phyloP scores from a whole-genome alignment of 2,329 filamentous ascomycete species.

The Ophidiomyces ophidiicola region DNA sequence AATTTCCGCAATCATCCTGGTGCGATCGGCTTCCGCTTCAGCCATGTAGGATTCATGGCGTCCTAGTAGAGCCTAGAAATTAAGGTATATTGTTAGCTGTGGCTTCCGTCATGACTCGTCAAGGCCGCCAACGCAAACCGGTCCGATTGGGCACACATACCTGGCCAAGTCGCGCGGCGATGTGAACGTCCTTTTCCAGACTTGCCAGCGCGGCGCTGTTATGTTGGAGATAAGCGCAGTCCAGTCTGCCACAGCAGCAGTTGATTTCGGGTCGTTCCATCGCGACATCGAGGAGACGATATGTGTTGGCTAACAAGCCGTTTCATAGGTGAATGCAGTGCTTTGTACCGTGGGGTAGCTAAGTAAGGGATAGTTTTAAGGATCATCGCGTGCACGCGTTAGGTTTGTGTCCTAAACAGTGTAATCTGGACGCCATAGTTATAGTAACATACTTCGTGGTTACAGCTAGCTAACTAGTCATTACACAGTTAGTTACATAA shows the following conservation, averaged over 20 bases:
- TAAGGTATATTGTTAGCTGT: conserved; percentile 14
- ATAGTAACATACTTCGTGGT: too few species aligned
- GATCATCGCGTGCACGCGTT: too few species aligned
- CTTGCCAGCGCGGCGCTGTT: conserved; percentile 66
- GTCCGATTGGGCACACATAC: conserved; percentile 40
- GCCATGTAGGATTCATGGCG: conserved; percentile 92
- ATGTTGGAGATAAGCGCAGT: conserved; percentile 70
- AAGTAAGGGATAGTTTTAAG: not conserved
- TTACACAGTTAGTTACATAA: too few species aligned
- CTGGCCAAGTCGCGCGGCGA: conserved; percentile 79
- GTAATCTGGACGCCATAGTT: too few species aligned
- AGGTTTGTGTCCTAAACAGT: too few species aligned
- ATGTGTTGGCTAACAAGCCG: not conserved
- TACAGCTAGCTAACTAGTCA: too few species aligned
- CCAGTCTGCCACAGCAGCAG: conserved; percentile 76
- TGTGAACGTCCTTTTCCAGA: conserved; percentile 77
- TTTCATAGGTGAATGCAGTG: too few species aligned
- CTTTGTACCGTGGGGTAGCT: too few species aligned
- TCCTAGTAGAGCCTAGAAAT: conserved; percentile 63
- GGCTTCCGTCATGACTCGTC: conserved; percentile 5
- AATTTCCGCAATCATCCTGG: conserved; percentile 59
- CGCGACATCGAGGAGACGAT: conserved; percentile 1
- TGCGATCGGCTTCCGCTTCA: conserved; percentile 76
- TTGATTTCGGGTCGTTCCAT: conserved; percentile 18
- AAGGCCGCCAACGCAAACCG: not conserved